Evolutionary conservation across 1,139 yeast genomes (phyloP), one percentile per base, ranked within the genome.

Genomic region (Geotrichum siamense): DNA sequence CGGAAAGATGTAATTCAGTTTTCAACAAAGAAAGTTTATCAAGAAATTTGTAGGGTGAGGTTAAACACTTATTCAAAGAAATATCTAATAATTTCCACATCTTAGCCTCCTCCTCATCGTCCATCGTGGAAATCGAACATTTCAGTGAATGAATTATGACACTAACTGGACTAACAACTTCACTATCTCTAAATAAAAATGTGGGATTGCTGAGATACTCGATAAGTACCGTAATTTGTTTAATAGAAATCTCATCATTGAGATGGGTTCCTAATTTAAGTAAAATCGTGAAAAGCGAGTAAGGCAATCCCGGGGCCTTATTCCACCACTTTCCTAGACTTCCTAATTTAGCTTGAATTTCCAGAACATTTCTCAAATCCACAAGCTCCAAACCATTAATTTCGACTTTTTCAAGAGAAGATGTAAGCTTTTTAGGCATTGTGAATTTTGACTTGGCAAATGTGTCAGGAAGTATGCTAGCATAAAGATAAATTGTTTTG

Each of bases 41-140:
- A 44, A 85, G 72, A 54, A 86, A 89, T 58, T 83, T 86, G 63
- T 82, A 91, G 0, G 96, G 96, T 1, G 85, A 65, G 49, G 77
- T 72, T 44, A 82, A 71, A 49, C 79, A 71, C 52, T 96, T 72
- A 1, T 86, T 69, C 22, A 85, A 71, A 0, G 83, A 68, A 58
- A 87, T 93, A 58, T 87, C 94, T 13, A 89, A 53, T 31, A 85
- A 61, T 13, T 67, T 67, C 81, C 86, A 82, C 12, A 79, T 55
- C 35, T 53, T 52, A 3, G 38, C 51, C 27, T 49, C 51, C 21
- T 51, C 55, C 2, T 33, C 36, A 10, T 34, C 42, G 19, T 34
- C 29, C 28, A 45, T 36, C 10, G 43, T 41, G 5, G 42, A 43
- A 16, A 44, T 31, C 17, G 45, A 27, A 12, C 44, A 30, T 27